Evolutionary conservation across 768 basidiomycete species (phyloP), one percentile per base, ranked within the genome.

Genomic region (Trametes maxima): DNA sequence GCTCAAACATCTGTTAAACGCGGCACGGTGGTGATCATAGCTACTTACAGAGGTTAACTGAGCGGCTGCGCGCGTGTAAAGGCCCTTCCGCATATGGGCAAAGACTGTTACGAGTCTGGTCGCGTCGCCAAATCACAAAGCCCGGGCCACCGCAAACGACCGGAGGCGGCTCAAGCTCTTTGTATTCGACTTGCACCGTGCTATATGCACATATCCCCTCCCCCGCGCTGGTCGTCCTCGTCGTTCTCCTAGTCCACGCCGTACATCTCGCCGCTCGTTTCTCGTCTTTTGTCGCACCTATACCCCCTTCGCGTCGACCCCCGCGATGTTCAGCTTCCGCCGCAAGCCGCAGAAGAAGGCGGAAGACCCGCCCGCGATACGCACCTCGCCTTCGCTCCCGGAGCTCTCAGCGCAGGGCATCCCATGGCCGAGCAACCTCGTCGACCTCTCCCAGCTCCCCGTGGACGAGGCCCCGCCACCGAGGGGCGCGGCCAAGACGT

Each of bases 401-500:
- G 85, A 91, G 69, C 82, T 94, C 66, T 80, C 77, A 54, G 81
- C 87, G 45, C 87, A 86, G 68, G 89, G 86, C 37, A 89, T 92
- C 40, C 88, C 88, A 58, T 94, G 92, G 92, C 92, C 92, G 22
- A 88, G 88, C 75, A 82, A 87, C 74, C 82, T 94, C 37, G 86
- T 94, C 43, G 89, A 94, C 69, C 78, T 89, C 61, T 78, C 82
- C 42, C 83, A 85, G 60, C 82, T 90, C 60, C 83, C 84, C 54
- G 77, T 85, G 68, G 74, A 77, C 5, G 72, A 76, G 40, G 51
- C 67, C 36, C 58, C 67, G 39, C 36, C 74, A 68, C 75, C 76
- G 72, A 81, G 85, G 82, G 88, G 87, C 85, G 87, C 88, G 79
- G 78, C 81, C 65, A 87, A 84, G 80, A 83, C 81, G 70, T 87